Conservation (phyloP, 192 early-diverging fungal genomes). For the Thamnidium elegans region DNA sequence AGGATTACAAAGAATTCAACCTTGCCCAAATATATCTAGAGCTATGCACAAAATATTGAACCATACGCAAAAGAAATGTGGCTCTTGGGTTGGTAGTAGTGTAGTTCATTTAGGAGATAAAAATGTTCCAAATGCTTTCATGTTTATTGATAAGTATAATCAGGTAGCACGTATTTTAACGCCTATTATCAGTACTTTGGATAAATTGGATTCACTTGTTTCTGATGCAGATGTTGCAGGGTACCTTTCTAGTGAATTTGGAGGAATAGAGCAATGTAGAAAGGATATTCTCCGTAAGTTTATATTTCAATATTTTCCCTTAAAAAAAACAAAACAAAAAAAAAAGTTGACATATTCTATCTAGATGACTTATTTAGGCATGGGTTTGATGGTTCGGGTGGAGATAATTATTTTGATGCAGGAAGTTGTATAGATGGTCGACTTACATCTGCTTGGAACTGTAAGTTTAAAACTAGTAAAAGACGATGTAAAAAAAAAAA, state of each 20-base stretch:
- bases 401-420: constrained; percentile 87
- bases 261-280: constrained; percentile 56
- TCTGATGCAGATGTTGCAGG: constrained; percentile 53
- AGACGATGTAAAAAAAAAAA: neutral
- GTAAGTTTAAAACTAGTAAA: constrained; percentile 18
- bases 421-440: constrained; percentile 96
- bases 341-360: neutral
- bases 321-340: neutral
- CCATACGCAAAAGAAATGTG: constrained; percentile 72
- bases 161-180: constrained; percentile 94
- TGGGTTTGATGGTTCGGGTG: constrained; percentile 96
- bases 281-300: constrained; percentile 68
- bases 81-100: constrained; percentile 91
- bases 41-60: constrained; percentile 89
- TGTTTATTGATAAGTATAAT: constrained; percentile 99
- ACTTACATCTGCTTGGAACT: constrained; percentile 90
- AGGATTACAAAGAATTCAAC: constrained; percentile 93
- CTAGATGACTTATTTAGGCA: constrained; percentile 89
- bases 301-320: neutral
- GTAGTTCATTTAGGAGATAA: constrained; percentile 97
- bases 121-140: constrained; percentile 97
- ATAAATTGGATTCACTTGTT: constrained; percentile 63
- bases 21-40: constrained; percentile 75
- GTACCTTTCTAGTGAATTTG: constrained; percentile 74
- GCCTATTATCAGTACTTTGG: constrained; percentile 79